Evolutionary conservation across 257 asterid genomes (phyloP), one percentile per base, ranked within the genome.

Genomic region (Fraxinus cuspidata): DNA sequence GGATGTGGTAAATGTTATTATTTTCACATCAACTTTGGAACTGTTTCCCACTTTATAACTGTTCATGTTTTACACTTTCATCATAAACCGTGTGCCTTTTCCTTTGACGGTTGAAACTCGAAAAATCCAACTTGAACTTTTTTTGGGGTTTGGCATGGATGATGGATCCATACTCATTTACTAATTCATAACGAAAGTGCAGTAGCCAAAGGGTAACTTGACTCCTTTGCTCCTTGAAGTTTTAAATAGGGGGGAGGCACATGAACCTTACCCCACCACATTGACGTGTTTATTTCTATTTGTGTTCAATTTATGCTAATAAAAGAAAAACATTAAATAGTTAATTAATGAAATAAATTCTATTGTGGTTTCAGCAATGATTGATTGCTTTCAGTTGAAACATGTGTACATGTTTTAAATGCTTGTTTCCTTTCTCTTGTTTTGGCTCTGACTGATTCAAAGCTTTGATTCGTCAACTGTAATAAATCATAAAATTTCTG

Each of bases 1-100:
- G 99, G 99, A 95, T 84, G 99, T 95, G 92, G 99, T 95, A 93
- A 86, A 73, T 80, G 53, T 79, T 75, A n/a, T 60, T 70, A 78
- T 78, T 74, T 56, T 67, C 56, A 16, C 13, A 56, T 53, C 31
- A 23, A 37, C 40, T 37, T 37, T 37, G 40, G 40, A 37, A 7
- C 40, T 37, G 40, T 37, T 37, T 37, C 40, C 40, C 40, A 37
- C 40, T 37, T 37, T 37, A 37, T 35, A 35, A 9, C 40, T 35
- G 40, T 35, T 37, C 40, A 37, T 6, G 40, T 37, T 37, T 63
- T 23, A 42, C 58, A 40, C 10, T 56, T 56, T n/a, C 65, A 56
- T 4, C 23, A 3, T 53, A 53, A 53, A 53, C 8, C 5, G 2
- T 15, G 64, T 53, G 65, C 65, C 65, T 18, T n/a, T n/a, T 56